A percentile compares a stretch with the other conserved stretches of the same genome.
These are phyloP conservation scores for Isabelozyma heimii DNA, from an alignment of 805 yeast species.

Conservation along the genomic window DNA sequence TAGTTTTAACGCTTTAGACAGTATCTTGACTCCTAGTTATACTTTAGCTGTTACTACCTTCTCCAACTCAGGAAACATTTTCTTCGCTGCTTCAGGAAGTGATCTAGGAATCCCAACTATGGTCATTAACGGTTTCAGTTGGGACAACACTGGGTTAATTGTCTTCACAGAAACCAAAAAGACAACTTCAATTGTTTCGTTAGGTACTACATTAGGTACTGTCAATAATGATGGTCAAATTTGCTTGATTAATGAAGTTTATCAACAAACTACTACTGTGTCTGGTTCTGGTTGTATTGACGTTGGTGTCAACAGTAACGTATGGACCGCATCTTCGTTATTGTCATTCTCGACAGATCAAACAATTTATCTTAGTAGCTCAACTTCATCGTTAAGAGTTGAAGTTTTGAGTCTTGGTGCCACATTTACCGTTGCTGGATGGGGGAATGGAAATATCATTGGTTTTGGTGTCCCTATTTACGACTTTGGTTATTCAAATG, in stretches of 20 bases:
- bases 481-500: slow-evolving; percentile 3
- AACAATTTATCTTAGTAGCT: slow-evolving; percentile 13
- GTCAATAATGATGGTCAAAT: slow-evolving; percentile 20
- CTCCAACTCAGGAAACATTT: slow-evolving; percentile 13
- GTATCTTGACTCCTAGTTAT: slow-evolving; percentile 11
- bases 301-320: slow-evolving; percentile 9
- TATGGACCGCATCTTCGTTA: slow-evolving; percentile 3
- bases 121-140: slow-evolving; percentile 6
- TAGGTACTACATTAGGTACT: slow-evolving; percentile 5
- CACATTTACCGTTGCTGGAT: slow-evolving; percentile 23
- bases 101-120: slow-evolving; percentile 13
- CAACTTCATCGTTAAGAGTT: slow-evolving; percentile 7
- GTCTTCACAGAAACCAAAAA: slow-evolving; percentile 1
- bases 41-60: slow-evolving; percentile 7
- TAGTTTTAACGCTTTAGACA: slow-evolving; percentile 12
- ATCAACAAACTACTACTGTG: slow-evolving; percentile 18
- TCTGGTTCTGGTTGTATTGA: slow-evolving; percentile 26
- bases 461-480: slow-evolving; percentile 16
- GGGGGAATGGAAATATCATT: slow-evolving; percentile 25
- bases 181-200: not conserved
- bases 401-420: slow-evolving; percentile 12
- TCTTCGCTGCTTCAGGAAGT: slow-evolving; percentile 12
- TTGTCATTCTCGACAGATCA: slow-evolving; percentile 8
- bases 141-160: slow-evolving; percentile 10
- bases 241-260: slow-evolving; percentile 21